Conservation (phyloP, 1,284 basidiomycete genomes). For the Stygiomarasmius scandens region DNA sequence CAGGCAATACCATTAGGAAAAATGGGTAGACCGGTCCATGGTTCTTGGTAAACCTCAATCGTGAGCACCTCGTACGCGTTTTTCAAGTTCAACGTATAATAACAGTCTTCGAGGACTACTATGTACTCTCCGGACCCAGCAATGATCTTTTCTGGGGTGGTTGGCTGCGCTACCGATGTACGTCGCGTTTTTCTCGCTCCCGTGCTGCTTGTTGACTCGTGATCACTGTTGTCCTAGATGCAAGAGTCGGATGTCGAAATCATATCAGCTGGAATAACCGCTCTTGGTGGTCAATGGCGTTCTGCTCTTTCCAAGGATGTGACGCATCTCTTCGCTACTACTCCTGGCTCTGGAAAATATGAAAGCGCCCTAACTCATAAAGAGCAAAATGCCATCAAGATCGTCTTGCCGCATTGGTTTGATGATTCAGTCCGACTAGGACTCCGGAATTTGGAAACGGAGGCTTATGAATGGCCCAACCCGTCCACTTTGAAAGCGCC, state of each 20-base stretch:
- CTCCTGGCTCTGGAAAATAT: slow-evolving; percentile 56
- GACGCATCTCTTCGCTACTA: slow-evolving; percentile 79
- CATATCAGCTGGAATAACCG: slow-evolving; percentile 69
- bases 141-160: slow-evolving; percentile 82
- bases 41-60: slow-evolving; percentile 59
- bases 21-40: slow-evolving; percentile 72
- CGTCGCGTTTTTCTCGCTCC: slow-evolving; percentile 20
- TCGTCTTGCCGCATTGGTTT: slow-evolving; percentile 83
- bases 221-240: slow-evolving; percentile 45
- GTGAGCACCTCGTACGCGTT: slow-evolving; percentile 37
- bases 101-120: slow-evolving; percentile 38
- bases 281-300: slow-evolving; percentile 84
- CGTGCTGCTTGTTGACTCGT: slow-evolving; percentile 1
- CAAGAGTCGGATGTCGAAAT: slow-evolving; percentile 69
- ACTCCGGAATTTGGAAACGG: slow-evolving; percentile 54
- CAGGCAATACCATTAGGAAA: slow-evolving; percentile 11
- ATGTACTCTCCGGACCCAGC: slow-evolving; percentile 77
- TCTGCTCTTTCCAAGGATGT: slow-evolving; percentile 78
- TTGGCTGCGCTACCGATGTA: slow-evolving; percentile 71
- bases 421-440: slow-evolving; percentile 76
- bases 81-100: background rate
- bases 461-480: slow-evolving; percentile 76
- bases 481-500: slow-evolving; percentile 46
- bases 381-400: slow-evolving; percentile 54
- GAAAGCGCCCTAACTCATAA: slow-evolving; percentile 63